phyloP scores from a whole-genome alignment of 2,329 filamentous ascomycete species.

The Fusarium sp. region DNA sequence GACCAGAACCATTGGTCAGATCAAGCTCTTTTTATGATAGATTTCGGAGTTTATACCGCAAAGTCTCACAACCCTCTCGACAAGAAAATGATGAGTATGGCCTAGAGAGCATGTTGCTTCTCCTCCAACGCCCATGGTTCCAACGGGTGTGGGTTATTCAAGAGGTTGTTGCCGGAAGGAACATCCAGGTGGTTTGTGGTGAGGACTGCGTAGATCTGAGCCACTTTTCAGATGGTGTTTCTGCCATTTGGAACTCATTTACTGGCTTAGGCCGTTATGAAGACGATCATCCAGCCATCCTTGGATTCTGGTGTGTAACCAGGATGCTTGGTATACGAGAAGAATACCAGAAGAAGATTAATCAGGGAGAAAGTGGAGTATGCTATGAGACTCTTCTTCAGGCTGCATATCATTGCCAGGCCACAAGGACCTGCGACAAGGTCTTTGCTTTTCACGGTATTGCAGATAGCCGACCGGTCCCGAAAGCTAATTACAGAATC shows the following conservation, averaged over 20 bases:
- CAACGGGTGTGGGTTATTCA: not conserved
- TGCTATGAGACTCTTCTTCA: not conserved
- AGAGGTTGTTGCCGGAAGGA: not conserved
- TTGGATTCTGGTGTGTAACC: not conserved
- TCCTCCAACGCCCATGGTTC: not conserved
- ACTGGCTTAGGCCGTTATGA: not conserved
- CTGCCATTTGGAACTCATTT: not conserved
- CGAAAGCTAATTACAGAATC: not conserved
- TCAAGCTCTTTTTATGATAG: not conserved
- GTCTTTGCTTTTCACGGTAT: not conserved
- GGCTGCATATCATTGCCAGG: not conserved
- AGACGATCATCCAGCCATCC: not conserved
- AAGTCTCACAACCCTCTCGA: not conserved
- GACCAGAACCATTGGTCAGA: not conserved
- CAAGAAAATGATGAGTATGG: not conserved
- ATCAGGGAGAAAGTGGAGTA: not conserved
- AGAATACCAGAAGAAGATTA: not conserved
- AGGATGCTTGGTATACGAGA: not conserved
- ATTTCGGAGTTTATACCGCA: not conserved
- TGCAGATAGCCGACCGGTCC: not conserved
- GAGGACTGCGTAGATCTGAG: not conserved
- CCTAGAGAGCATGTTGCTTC: not conserved
- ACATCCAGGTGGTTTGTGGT: not conserved
- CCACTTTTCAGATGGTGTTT: not conserved
- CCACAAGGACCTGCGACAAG: not conserved